Evolutionary conservation across 352 stramenopile genomes (phyloP).

Genomic region (Globisporangium nunn): DNA sequence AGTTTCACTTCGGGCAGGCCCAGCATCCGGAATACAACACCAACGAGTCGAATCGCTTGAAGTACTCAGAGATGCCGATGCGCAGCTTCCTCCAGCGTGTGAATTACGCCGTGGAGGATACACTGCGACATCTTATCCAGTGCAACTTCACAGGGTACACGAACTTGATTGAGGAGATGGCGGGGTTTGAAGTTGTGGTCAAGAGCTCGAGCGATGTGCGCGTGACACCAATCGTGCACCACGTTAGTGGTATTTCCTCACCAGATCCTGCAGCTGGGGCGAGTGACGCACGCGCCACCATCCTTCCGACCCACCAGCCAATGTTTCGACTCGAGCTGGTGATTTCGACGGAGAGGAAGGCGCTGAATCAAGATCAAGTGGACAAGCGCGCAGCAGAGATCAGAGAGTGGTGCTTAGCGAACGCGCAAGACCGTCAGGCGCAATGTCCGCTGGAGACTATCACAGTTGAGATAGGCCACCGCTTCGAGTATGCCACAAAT

Average conservation of each 20-base stretch:
- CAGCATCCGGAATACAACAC: constrained; percentile 58
- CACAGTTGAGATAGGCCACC: constrained; percentile 30
- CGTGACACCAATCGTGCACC: constrained; percentile 8
- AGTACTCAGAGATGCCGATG: constrained; percentile 56
- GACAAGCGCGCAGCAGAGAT: constrained; percentile 49
- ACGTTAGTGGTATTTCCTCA: not conserved
- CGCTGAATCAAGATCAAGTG: constrained; percentile 53
- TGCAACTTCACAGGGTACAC: constrained; percentile 69
- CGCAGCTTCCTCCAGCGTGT: constrained; percentile 62
- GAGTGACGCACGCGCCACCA: not conserved
- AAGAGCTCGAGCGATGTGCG: constrained; percentile 35
- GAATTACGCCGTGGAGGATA: constrained; percentile 81
- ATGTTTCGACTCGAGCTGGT: constrained; percentile 71
- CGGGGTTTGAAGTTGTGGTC: constrained; percentile 47
- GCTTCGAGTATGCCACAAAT: constrained; percentile 77
- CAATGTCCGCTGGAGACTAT: constrained; percentile 55
- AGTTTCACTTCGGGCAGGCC: constrained; percentile 46
- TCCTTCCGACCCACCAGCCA: constrained; percentile 35
- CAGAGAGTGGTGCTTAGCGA: constrained; percentile 48
- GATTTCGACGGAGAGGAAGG: constrained; percentile 42
- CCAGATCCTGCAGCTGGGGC: not conserved
- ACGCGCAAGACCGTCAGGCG: constrained; percentile 38
- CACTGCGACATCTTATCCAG: constrained; percentile 48
- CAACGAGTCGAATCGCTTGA: constrained; percentile 51
- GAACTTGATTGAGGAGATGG: constrained; percentile 62